phyloP scores from a whole-genome alignment of 2,329 filamentous ascomycete genomes.

The Gliomastix tumulicola region DNA sequence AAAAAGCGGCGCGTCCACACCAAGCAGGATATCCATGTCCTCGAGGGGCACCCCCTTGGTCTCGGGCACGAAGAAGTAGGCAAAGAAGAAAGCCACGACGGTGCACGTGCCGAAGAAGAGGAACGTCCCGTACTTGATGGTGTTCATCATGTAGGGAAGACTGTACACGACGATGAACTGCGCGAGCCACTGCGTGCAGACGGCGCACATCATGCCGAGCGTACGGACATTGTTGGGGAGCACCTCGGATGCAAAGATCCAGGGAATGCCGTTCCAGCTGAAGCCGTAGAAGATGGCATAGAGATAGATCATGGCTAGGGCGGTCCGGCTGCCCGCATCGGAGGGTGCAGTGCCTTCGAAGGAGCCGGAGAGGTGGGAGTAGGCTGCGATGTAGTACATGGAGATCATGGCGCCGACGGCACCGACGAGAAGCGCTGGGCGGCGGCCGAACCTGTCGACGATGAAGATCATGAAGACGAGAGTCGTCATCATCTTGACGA shows the following conservation, averaged over 20 bases:
- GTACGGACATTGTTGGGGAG: conserved; percentile 66
- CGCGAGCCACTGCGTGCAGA: no score
- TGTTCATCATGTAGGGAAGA: no score
- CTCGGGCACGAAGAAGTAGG: conserved; percentile 44
- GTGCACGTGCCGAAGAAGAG: conserved; percentile 23
- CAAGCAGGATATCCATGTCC: conserved; percentile 56
- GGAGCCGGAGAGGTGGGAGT: conserved; percentile 40
- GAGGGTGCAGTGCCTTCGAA: conserved; percentile 43
- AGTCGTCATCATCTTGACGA: conserved; percentile 16
- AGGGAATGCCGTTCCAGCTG: conserved; percentile 62
- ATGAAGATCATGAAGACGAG: conserved; percentile 8
- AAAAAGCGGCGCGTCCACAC: no score
- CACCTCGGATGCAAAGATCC: conserved; percentile 65
- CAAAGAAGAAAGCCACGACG: conserved; percentile 34
- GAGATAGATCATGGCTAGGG: conserved; percentile 62
- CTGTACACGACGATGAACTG: no score
- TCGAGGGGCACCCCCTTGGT: conserved; percentile 52
- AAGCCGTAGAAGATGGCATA: conserved; percentile 58
- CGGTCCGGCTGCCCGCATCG: conserved; percentile 38
- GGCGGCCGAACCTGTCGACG: conserved; percentile 59
- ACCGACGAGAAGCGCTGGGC: conserved; percentile 62
- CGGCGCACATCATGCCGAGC: no score
- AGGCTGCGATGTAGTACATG: conserved; percentile 54
- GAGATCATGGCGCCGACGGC: conserved; percentile 61
- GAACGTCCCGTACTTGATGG: neutral